Percentiles rank a stretch among this genome's conserved stretches.
Evolutionary conservation across 352 stramenopile genomes (phyloP).

Genomic region (Phytophthora vignae): DNA sequence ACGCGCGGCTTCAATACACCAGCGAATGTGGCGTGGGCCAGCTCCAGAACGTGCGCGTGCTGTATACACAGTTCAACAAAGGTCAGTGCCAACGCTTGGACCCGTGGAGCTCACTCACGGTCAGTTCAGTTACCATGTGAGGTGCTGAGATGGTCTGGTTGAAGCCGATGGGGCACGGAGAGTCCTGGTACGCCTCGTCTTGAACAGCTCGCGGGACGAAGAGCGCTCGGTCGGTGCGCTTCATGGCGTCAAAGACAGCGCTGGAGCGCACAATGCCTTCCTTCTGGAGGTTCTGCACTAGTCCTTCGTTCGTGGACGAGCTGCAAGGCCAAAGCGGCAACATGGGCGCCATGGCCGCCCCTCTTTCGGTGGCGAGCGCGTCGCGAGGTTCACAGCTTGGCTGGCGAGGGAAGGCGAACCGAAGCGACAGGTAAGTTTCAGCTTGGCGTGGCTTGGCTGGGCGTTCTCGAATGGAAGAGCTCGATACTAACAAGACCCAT

Average conservation of each 20-base stretch:
- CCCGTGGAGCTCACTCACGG: not conserved
- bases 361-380: not conserved
- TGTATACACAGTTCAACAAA: not conserved
- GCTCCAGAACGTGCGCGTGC: conserved; percentile 81
- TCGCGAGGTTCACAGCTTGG: conserved; percentile 27
- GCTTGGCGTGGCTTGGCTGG: conserved; percentile 7
- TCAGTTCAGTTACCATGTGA: conserved; percentile 62
- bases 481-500: not conserved
- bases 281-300: conserved; percentile 66
- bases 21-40: conserved; percentile 46
- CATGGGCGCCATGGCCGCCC: conserved; percentile 15
- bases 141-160: conserved; percentile 90
- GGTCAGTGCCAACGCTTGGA: not conserved
- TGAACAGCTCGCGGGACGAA: conserved; percentile 52
- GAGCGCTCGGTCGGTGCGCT: conserved; percentile 68
- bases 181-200: conserved; percentile 67
- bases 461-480: conserved; percentile 19
- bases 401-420: not conserved
- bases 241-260: conserved; percentile 67
- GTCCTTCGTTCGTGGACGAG: conserved; percentile 48
- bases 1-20: conserved; percentile 66
- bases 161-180: conserved; percentile 82
- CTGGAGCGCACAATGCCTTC: conserved; percentile 51
- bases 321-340: conserved; percentile 54
- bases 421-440: not conserved